Percentiles rank a stretch among this genome's conserved stretches.
phyloP scores from a whole-genome alignment of 768 basidiomycete species.

The Phanerochaete sordida region DNA sequence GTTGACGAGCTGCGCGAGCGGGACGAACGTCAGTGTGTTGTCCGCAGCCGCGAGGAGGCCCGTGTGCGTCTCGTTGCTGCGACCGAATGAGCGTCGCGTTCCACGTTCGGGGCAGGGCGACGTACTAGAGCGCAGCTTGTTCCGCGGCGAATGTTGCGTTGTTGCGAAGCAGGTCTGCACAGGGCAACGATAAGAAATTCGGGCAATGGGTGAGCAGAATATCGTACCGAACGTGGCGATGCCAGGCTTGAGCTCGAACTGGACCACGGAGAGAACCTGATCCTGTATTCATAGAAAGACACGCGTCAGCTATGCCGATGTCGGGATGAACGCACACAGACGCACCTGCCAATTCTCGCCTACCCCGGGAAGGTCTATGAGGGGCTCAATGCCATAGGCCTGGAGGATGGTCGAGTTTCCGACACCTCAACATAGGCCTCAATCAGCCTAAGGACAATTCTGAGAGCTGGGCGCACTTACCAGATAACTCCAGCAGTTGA shows the following conservation, averaged over 20 bases:
- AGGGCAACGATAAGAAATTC: too few relatives aligned
- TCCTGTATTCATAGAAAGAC: not conserved
- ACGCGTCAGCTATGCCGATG: too few relatives aligned
- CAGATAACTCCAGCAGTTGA: slow-evolving; percentile 49
- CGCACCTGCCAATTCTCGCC: slow-evolving; percentile 60
- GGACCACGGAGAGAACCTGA: not conserved
- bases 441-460: too few relatives aligned
- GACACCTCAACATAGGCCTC: slow-evolving; percentile 22
- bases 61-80: not conserved
- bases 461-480: too few relatives aligned
- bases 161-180: not conserved
- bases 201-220: not conserved
- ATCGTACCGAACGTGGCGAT: not conserved
- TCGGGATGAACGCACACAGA: too few relatives aligned
- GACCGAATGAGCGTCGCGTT: too few relatives aligned
- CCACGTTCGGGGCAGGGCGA: not conserved
- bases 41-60: not conserved
- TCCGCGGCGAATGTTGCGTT: slow-evolving; percentile 2
- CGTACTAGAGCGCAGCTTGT: not conserved
- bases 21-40: not conserved
- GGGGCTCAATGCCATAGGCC: slow-evolving; percentile 43
- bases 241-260: not conserved
- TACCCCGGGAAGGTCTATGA: slow-evolving; percentile 44
- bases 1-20: not conserved
- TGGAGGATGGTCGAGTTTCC: slow-evolving; percentile 45